A percentile compares a stretch with the other conserved stretches of the same genome.
These are phyloP conservation scores for Coemansia sp. DNA, from an alignment of 192 early-diverging fungal species.

Conservation along the genomic window DNA sequence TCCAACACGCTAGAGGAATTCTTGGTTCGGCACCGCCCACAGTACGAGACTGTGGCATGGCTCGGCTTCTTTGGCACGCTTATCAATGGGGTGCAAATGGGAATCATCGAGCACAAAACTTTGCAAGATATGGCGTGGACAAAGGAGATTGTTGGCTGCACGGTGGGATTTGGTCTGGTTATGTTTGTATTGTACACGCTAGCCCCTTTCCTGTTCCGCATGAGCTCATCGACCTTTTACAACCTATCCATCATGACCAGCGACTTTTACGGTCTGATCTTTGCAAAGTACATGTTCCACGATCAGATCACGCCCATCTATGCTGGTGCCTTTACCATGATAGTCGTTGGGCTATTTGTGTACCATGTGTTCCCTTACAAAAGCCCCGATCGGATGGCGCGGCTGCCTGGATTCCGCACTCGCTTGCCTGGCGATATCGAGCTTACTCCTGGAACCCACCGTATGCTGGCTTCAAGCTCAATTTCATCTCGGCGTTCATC, in stretches of 20 bases:
- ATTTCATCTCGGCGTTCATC: background rate
- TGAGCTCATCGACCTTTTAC: constrained; percentile 71
- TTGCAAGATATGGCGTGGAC: constrained; percentile 54
- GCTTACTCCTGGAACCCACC: constrained; percentile 15
- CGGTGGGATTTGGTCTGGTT: constrained; percentile 63
- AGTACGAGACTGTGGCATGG: constrained; percentile 74
- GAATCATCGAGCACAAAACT: constrained; percentile 63
- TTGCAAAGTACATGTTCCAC: constrained; percentile 69
- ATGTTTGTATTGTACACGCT: constrained; percentile 72
- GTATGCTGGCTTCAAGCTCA: background rate
- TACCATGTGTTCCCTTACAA: constrained; percentile 65
- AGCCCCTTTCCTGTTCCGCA: constrained; percentile 68
- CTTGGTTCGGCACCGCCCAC: constrained; percentile 67
- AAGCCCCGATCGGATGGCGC: constrained; percentile 50
- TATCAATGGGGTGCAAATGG: constrained; percentile 71
- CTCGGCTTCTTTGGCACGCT: constrained; percentile 70
- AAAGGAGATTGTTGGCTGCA: constrained; percentile 57
- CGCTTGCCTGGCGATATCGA: constrained; percentile 33
- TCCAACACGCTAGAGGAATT: constrained; percentile 73
- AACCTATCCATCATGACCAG: constrained; percentile 75
- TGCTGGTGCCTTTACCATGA: constrained; percentile 64
- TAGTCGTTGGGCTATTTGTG: constrained; percentile 64
- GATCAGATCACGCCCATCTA: constrained; percentile 61
- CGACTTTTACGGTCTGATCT: constrained; percentile 76
- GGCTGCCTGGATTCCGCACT: constrained; percentile 40